Base-by-base conservation (phyloP, 2,329 filamentous ascomycete genomes). In the Fusarium floridanum region DNA sequence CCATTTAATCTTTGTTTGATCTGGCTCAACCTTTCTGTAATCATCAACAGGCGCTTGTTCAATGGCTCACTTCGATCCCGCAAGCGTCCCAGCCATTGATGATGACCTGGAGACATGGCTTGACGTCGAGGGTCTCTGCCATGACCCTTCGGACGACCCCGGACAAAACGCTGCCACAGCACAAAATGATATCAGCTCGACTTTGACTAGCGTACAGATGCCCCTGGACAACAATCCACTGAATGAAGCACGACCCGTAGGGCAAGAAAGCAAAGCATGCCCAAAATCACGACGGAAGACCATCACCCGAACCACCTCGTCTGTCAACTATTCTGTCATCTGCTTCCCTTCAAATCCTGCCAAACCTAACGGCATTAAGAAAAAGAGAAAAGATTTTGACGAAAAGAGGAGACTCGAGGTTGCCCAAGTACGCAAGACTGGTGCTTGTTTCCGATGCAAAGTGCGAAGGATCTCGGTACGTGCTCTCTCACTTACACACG, bases 331-430 rank as follows among this genome's bases (percentile, higher is more conserved):
- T 61, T 75, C 78, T 6, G 70, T 79, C 60, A 78, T 79, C 14
- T 79, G 78, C 62, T 79, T 79, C 39, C 78, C 78, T 10, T 79
- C 78, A 1, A 78, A 79, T 41, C 78, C 78, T 12, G 75, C 76
- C 57, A 72, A 76, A 6, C 78, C 78, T 4, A 55, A 73, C 5
- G 78, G 78, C 2, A 66, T 77, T 29, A 79, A 79, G 64, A 79
- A 79, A 61, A 79, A 74, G 68, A 74, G 78, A 56, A 78, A 67
- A 16, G 78, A 79, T 20, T 79, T 79, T 63, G 71, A 79, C 24
- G 77, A 78, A 34, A 73, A 64, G 63, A 71, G 78, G 10, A 74
- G 78, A 7, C 73, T 73, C 11, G 78, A 80, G 56, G 77, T 79
- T 56, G 78, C 78, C 1, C 77, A 75, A 61, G 77, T 80, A 12